Evolutionary conservation across 805 yeast species (phyloP), one percentile per base, ranked within the genome.

Genomic region (Teunomyces gatunensis): DNA sequence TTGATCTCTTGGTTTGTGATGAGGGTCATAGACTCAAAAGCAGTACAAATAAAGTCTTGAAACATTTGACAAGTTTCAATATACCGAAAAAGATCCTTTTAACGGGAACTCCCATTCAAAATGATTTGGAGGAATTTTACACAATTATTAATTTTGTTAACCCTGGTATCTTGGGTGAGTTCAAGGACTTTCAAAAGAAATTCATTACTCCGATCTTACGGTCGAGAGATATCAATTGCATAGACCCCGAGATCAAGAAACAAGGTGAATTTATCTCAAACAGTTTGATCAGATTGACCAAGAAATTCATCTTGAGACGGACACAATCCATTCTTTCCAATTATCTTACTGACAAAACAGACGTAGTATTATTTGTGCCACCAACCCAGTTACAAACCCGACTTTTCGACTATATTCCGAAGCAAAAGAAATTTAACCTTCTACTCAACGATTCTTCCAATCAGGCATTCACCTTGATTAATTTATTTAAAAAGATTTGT

Each of bases 51-150:
- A 90, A 89, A 63, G 81, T 87, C 0, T 69, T 89, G 44, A 82
- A 81, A 49, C 80, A 83, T 0, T 68, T 92, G 45, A 79, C 78
- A 35, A 57, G 73, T 1, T 64, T 90, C 13, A 68, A 81, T 36
- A 75, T 85, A 3, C 71, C 71, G 6, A 79, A 74, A 37, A 80
- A 85, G 50, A 69, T 92, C 2, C 58, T 92, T 4, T 68, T 94
- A 5, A 81, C 96, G 0, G 99, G 97, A 0, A 89, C 97, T 0
- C 97, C 96, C 0, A 89, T 94, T 30, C 99, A 94, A 61, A 94
- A 94, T 65, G 96, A 94, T 63, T 75, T 94, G 42, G 69, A 69
- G 2, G 99, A 94, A 61, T 92, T 88, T 61, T 89, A 73, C 65
- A 84, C 86, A 7, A 81, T 94, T 56, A 79, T 85, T 5, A 86